Evolutionary conservation across 2,329 filamentous ascomycete species (phyloP).

Genomic region (Fusarium tjaetaba): DNA sequence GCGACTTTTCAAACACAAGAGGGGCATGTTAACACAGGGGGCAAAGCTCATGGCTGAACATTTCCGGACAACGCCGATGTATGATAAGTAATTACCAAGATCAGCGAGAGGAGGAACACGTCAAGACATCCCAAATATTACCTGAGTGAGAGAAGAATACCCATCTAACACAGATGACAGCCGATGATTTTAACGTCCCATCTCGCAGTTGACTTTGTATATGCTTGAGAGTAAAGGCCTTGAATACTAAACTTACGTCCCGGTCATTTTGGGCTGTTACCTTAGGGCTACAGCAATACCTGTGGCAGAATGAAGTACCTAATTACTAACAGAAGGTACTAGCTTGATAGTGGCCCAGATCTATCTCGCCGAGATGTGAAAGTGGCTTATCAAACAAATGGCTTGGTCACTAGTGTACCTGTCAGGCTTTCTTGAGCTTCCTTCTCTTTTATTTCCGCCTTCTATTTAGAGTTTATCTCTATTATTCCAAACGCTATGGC

Average conservation of each 20-base stretch:
- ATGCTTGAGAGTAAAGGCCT: not conserved
- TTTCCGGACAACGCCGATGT: not conserved
- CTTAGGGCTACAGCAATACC: not conserved
- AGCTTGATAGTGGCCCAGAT: not conserved
- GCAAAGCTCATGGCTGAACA: not conserved
- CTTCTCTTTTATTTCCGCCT: not conserved
- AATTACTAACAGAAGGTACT: not conserved
- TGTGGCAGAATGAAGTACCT: not conserved
- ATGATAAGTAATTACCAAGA: not conserved
- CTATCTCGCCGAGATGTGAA: not conserved
- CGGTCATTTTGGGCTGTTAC: not conserved
- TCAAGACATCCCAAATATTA: not conserved
- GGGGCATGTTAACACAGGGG: conserved; percentile 16
- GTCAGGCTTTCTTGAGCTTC: not conserved
- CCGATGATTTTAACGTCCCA: not conserved
- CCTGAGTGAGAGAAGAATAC: not conserved
- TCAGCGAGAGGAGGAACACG: not conserved
- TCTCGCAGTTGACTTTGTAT: not conserved
- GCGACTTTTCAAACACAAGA: conserved; percentile 25
- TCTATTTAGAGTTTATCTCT: not conserved
- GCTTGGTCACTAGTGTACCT: not conserved
- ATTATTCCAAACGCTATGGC: not conserved
- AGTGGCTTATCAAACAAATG: not conserved
- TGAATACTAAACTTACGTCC: not conserved
- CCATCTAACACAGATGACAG: not conserved